Base-by-base conservation (phyloP, 306 rosid genomes). In the Trifolium pratense region DNA sequence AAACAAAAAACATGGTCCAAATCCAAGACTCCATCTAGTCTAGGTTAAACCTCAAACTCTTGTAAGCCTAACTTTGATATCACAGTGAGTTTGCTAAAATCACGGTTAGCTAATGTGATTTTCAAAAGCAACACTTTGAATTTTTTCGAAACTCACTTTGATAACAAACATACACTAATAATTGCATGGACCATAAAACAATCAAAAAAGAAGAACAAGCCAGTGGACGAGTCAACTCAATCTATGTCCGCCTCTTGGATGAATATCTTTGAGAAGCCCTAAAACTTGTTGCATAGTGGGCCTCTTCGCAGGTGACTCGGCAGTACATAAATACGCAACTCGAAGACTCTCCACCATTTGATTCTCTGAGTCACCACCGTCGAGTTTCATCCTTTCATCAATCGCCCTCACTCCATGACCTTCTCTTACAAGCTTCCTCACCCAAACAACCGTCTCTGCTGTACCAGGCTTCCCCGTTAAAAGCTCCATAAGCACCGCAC, bases 401-500 rank as follows among this genome's bases (percentile, higher is more conserved):
- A 95, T 25, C 7, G 87, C 88, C 13, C 81, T 79, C 21, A 62
- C 75, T 0, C 81, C 89, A 2, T 78, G 75, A 3, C 93, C 86
- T 42, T 95, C 99, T 79, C 97, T 90, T 57, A 91, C 96, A 75
- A 80, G 62, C 80, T 89, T 84, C 81, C 99, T 82, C 70, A 89
- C 89, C 90, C 88, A 83, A 57, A 90, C 97, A 68, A 94, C 97
- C 15, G 86, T 89, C 85, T 94, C 97, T 34, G 97, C 96, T 29
- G 93, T 79, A 55, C 96, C 97, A 0, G 80, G 40, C 71, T 80
- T 82, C 34, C 97, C 99, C 26, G 97, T 91, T 72, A 94, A 9
- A 5, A 94, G 84, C 88, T 94, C 99, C 89, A 94, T 91, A 81
- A 94, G 68, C 45, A 94, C 93, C 70, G 90, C 97, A 16, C 99